Evolutionary conservation across 139 green algal species (phyloP).

Genomic region (Coelastrella sp.): DNA sequence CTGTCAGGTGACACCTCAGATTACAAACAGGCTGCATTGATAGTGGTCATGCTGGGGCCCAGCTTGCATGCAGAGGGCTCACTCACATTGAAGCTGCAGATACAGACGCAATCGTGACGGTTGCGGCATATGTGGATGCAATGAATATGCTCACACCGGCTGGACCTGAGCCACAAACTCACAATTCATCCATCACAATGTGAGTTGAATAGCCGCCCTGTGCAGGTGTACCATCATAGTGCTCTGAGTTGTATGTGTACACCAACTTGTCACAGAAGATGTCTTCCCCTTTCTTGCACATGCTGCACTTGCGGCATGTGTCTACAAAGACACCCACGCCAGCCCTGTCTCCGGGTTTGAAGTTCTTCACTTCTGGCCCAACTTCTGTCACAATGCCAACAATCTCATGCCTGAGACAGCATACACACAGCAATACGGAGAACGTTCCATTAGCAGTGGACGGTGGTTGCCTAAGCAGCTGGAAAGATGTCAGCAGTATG

Average conservation of each 20-base stretch:
- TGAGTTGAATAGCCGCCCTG: conserved; percentile 85
- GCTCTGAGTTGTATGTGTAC: conserved; percentile 81
- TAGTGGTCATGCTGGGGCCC: neutral
- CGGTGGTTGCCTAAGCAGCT: neutral
- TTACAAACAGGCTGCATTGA: neutral
- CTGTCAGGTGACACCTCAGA: neutral
- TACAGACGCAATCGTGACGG: neutral
- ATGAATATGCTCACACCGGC: neutral
- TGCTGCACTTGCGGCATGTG: conserved; percentile 69
- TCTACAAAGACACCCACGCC: conserved; percentile 87
- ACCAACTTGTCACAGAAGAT: conserved; percentile 66
- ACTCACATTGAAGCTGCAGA: too few relatives aligned
- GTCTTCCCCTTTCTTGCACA: conserved; percentile 55
- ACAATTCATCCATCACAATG: conserved; percentile 71
- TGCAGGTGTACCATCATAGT: conserved; percentile 58
- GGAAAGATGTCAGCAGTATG: too few relatives aligned
- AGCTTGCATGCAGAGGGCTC: too few relatives aligned
- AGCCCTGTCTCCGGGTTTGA: conserved; percentile 83
- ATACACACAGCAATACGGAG: neutral
- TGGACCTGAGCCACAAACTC: neutral
- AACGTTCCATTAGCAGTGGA: neutral
- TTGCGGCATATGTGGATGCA: neutral
- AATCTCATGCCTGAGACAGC: conserved; percentile 83
- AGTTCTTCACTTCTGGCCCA: conserved; percentile 72
- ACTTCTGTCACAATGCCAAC: conserved; percentile 87